These are phyloP conservation scores for Geotrichum europaeum DNA, from an alignment of 1,139 yeast genomes.

Conservation along the genomic window DNA sequence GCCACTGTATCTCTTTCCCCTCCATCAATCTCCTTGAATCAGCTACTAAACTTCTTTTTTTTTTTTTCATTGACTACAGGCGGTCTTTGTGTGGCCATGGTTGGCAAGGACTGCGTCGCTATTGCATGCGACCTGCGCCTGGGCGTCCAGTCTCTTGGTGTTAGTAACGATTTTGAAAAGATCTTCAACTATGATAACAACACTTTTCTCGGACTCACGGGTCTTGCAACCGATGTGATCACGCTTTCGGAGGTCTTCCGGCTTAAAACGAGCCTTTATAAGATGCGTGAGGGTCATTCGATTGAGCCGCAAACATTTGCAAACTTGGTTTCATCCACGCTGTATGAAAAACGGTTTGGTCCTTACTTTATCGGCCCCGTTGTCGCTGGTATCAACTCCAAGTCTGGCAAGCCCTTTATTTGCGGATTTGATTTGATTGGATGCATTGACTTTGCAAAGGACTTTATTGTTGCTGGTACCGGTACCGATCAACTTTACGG, in stretches of 20 bases:
- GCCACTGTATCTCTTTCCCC: not conserved
- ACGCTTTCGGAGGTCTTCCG: constrained; percentile 78
- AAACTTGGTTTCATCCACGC: constrained; percentile 80
- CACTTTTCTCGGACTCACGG: constrained; percentile 85
- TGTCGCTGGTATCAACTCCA: constrained; percentile 88
- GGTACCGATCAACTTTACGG: constrained; percentile 95
- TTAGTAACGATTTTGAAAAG: constrained; percentile 89
- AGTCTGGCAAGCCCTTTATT: constrained; percentile 76
- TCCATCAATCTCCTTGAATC: not conserved
- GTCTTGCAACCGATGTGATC: constrained; percentile 88
- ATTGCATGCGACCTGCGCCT: constrained; percentile 93
- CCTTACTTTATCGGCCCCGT: constrained; percentile 97
- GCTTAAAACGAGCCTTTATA: constrained; percentile 80
- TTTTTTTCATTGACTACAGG: constrained; percentile 37
- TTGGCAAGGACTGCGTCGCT: constrained; percentile 96
- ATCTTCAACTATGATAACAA: constrained; percentile 72
- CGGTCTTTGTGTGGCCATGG: constrained; percentile 98
- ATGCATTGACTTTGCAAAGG: constrained; percentile 90
- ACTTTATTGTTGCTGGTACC: constrained; percentile 95
- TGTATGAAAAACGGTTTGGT: constrained; percentile 86
- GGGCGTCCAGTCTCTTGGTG: constrained; percentile 90
- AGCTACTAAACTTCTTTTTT: not conserved
- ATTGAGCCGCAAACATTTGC: constrained; percentile 95
- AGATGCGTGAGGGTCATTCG: constrained; percentile 81
- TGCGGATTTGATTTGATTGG: constrained; percentile 97